These are phyloP conservation scores for Trichodelitschia bisporula DNA, from an alignment of 495 filamentous ascomycete genomes.

Conservation along the genomic window DNA sequence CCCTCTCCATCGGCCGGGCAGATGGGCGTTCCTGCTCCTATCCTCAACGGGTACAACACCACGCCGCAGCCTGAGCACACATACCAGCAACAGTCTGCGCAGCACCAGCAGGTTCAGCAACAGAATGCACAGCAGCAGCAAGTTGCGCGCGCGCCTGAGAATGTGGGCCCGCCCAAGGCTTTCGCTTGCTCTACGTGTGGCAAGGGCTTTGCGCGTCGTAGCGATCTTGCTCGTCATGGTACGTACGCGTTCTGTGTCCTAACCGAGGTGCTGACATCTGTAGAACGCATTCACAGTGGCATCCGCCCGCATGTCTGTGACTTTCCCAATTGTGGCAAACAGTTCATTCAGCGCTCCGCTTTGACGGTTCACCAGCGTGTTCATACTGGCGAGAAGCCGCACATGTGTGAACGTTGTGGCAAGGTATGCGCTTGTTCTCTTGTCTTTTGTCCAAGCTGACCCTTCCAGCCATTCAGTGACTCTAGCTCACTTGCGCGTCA, in stretches of 20 bases:
- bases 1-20: constrained; percentile 27
- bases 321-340: constrained; percentile 69
- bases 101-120: constrained; percentile 14
- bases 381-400: constrained; percentile 93
- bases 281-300: constrained; percentile 94
- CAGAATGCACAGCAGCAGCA: constrained; percentile 8
- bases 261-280: too few species aligned
- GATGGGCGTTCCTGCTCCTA: constrained; percentile 30
- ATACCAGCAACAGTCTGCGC: constrained; percentile 13
- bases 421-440: constrained; percentile 35
- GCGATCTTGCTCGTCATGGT: constrained; percentile 92
- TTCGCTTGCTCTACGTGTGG: constrained; percentile 80
- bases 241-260: constrained; percentile 14
- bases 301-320: constrained; percentile 84
- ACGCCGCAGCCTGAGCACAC: constrained; percentile 15
- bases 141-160: constrained; percentile 20
- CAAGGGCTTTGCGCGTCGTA: constrained; percentile 82
- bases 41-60: constrained; percentile 22
- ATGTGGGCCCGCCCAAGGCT: constrained; percentile 38
- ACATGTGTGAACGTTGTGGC: constrained; percentile 90
- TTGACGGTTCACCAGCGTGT: constrained; percentile 88
- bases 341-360: constrained; percentile 95
- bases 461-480: constrained; percentile 82
- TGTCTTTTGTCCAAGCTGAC: background rate
- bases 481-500: constrained; percentile 88